Evolutionary conservation across 129 eudicot genomes (phyloP).

Genomic region (Pseudognaphalium luteoalbum): DNA sequence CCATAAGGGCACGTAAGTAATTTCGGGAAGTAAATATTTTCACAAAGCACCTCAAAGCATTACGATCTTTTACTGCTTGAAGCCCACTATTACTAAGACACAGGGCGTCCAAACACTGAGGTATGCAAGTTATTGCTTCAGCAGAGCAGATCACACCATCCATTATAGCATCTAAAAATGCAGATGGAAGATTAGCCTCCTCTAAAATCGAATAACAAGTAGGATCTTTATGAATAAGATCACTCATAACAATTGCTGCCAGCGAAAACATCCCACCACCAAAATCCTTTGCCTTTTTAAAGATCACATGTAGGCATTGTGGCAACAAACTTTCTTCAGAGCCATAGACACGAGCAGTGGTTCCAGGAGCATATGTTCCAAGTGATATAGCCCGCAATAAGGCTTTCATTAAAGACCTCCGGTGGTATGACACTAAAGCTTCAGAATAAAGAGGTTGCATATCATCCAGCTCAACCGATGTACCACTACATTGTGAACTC

Average conservation of each 20-base stretch:
- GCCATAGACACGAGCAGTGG: conserved; percentile 81
- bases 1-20: conserved; percentile 79
- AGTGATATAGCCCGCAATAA: conserved; percentile 91
- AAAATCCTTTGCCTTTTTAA: conserved; percentile 83
- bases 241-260: conserved; percentile 96
- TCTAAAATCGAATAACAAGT: conserved; percentile 85
- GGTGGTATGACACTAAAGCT: conserved; percentile 78
- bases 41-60: conserved; percentile 95
- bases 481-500: conserved; percentile 41
- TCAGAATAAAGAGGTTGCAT: conserved; percentile 88
- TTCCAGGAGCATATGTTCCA: conserved; percentile 97
- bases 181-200: conserved; percentile 93
- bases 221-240: conserved; percentile 94
- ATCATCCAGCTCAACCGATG: conserved; percentile 53
- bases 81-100: conserved; percentile 88
- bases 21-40: conserved; percentile 79
- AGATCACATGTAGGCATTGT: conserved; percentile 74
- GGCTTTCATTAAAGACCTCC: conserved; percentile 84
- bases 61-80: conserved; percentile 86
- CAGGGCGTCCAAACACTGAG: conserved; percentile 97
- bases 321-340: conserved; percentile 93
- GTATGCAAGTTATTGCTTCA: conserved; percentile 96
- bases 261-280: conserved; percentile 99
- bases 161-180: conserved; percentile 91
- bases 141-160: conserved; percentile 94